phyloP scores from a whole-genome alignment of 2,329 filamentous ascomycete genomes.

The Colletotrichum liriopes region DNA sequence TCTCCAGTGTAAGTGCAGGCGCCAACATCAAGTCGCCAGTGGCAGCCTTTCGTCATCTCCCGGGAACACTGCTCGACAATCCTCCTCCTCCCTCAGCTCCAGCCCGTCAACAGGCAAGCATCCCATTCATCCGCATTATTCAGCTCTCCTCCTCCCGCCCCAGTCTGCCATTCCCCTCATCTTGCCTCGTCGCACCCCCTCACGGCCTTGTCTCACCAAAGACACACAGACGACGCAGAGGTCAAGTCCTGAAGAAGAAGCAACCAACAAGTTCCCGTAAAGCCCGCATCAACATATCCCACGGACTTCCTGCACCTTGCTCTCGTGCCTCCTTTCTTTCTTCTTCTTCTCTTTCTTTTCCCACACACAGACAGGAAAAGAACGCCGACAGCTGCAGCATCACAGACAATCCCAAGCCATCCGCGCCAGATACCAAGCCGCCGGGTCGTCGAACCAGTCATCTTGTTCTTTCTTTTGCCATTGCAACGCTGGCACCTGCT shows the following conservation, averaged over 20 bases:
- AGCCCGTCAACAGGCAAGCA: slow-evolving; percentile 10
- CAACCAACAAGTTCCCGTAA: slow-evolving; percentile 33
- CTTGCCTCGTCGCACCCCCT: slow-evolving; percentile 31
- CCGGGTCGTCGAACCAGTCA: slow-evolving; percentile 30
- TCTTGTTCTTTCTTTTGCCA: neutral
- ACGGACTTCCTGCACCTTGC: slow-evolving; percentile 31
- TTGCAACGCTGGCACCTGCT: slow-evolving; percentile 11
- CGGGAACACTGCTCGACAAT: slow-evolving; percentile 20
- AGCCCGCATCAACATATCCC: slow-evolving; percentile 37
- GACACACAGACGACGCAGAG: slow-evolving; percentile 36
- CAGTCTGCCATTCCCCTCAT: neutral
- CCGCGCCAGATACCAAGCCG: slow-evolving; percentile 17
- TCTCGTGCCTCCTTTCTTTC: slow-evolving; percentile 8
- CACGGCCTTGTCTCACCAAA: slow-evolving; percentile 34
- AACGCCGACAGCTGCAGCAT: slow-evolving; percentile 29
- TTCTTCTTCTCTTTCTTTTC: neutral
- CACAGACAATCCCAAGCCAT: slow-evolving; percentile 23
- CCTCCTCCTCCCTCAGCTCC: slow-evolving; percentile 1
- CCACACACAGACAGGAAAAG: slow-evolving; percentile 25
- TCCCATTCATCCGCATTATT: slow-evolving; percentile 5
- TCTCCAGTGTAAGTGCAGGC: slow-evolving; percentile 16
- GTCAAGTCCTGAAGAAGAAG: slow-evolving; percentile 4
- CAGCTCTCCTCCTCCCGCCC: neutral
- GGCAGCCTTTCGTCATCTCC: slow-evolving; percentile 33
- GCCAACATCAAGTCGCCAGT: slow-evolving; percentile 19